A percentile compares a stretch with the other conserved stretches of the same genome.
These are phyloP conservation scores for Gnetum montanum DNA, from an alignment of 75 land plant species.

Conservation along the genomic window DNA sequence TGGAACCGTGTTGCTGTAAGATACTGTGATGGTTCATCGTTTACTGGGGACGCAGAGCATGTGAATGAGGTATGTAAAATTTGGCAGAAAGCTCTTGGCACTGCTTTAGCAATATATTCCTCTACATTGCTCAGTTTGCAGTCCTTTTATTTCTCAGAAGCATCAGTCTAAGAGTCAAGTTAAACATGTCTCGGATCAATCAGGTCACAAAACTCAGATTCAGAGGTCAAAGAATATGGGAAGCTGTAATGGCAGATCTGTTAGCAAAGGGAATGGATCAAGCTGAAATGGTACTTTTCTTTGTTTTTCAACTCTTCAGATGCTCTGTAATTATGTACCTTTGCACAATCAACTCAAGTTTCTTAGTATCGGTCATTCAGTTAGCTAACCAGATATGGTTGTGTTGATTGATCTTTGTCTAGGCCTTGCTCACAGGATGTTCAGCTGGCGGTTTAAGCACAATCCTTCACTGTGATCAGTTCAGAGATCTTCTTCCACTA, in stretches of 20 bases:
- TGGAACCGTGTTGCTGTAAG: constrained; percentile 72
- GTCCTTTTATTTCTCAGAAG: neutral
- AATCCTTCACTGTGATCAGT: constrained; percentile 68
- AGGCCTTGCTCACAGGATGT: constrained; percentile 86
- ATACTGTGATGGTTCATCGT: constrained; percentile 84
- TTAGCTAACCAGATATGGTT: neutral
- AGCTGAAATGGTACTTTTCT: constrained; percentile 32
- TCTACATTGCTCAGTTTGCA: neutral
- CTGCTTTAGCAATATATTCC: neutral
- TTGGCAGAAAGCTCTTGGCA: neutral
- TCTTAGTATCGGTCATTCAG: neutral
- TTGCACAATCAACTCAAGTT: neutral
- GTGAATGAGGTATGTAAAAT: constrained; percentile 21
- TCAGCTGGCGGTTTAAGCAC: constrained; percentile 83
- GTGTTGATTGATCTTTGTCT: neutral
- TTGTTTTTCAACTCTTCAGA: neutral
- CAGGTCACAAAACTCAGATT: constrained; percentile 12
- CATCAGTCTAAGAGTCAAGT: neutral
- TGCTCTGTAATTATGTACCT: neutral
- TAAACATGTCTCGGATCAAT: neutral
- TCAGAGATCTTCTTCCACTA: constrained; percentile 37
- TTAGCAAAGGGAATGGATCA: constrained; percentile 30
- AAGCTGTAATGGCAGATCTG: constrained; percentile 29
- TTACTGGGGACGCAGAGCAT: constrained; percentile 38
- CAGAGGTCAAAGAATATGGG: constrained; percentile 36